Evolutionary conservation across 495 filamentous ascomycete genomes (phyloP).

Genomic region (Podospora anserina): DNA sequence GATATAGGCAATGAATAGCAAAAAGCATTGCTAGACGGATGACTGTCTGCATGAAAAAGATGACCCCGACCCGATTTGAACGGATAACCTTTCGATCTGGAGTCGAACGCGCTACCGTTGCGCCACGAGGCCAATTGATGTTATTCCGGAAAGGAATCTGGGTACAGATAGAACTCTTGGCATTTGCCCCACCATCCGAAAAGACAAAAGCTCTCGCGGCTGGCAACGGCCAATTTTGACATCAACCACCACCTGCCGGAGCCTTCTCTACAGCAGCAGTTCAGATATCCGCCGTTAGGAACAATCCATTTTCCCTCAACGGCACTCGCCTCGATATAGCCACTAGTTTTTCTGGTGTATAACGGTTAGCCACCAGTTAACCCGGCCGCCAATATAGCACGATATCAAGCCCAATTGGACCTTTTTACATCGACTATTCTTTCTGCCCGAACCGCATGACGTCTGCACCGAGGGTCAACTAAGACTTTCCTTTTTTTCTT

Average conservation of each 20-base stretch:
- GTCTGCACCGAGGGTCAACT: background rate
- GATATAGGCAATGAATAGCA: background rate
- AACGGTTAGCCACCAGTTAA: background rate
- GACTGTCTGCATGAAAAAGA: no score
- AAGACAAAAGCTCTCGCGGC: slow-evolving; percentile 16
- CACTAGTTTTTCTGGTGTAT: background rate
- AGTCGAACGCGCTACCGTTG: slow-evolving; percentile 15
- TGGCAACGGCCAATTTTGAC: slow-evolving; percentile 27
- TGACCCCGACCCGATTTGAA: slow-evolving; percentile 15
- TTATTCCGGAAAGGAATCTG: background rate
- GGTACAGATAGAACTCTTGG: background rate
- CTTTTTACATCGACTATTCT: slow-evolving; percentile 1
- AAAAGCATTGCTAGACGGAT: no score
- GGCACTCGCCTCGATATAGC: background rate
- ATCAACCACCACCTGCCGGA: background rate
- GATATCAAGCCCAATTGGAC: slow-evolving; percentile 9
- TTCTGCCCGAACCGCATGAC: slow-evolving; percentile 21
- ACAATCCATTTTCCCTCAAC: background rate
- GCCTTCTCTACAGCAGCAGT: background rate
- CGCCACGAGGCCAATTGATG: slow-evolving; percentile 13
- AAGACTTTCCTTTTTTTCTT: background rate
- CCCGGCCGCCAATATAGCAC: background rate
- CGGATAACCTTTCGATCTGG: slow-evolving; percentile 15
- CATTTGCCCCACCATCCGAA: background rate
- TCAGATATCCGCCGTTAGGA: background rate